phyloP scores from a whole-genome alignment of 306 rosid genomes.

The Acacia acuminata region DNA sequence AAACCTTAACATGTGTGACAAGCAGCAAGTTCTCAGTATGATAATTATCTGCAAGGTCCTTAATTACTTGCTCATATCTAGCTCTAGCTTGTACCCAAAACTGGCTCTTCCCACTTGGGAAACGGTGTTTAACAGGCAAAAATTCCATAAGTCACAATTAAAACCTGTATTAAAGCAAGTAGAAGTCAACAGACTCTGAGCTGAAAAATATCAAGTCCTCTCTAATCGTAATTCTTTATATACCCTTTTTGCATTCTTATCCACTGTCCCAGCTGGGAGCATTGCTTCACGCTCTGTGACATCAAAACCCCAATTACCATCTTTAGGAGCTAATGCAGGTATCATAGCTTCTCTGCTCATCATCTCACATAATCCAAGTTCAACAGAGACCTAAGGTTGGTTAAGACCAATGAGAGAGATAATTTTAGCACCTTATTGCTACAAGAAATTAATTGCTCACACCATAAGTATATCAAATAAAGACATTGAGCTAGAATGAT shows the following conservation, averaged over 20 bases:
- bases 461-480: conserved; percentile 2
- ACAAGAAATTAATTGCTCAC: neutral
- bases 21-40: conserved; percentile 78
- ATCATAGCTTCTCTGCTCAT: conserved; percentile 65
- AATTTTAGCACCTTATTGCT: neutral
- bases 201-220: neutral
- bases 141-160: conserved; percentile 5
- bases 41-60: conserved; percentile 77
- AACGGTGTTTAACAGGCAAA: conserved; percentile 46
- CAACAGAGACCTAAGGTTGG: conserved; percentile 68
- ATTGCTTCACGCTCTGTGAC: conserved; percentile 67
- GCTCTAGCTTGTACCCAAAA: conserved; percentile 41
- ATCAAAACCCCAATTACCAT: conserved; percentile 75
- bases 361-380: conserved; percentile 89
- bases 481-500: neutral
- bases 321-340: conserved; percentile 53
- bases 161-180: neutral
- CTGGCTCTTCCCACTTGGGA: conserved; percentile 70
- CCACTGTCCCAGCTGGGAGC: conserved; percentile 76
- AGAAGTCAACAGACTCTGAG: neutral
- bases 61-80: conserved; percentile 59
- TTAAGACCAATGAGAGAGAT: neutral
- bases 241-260: conserved; percentile 51
- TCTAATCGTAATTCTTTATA: conserved; percentile 61
- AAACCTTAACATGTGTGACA: conserved; percentile 76